Conservation (phyloP, 2,329 filamentous ascomycete species). For the Diatrype stigma region DNA sequence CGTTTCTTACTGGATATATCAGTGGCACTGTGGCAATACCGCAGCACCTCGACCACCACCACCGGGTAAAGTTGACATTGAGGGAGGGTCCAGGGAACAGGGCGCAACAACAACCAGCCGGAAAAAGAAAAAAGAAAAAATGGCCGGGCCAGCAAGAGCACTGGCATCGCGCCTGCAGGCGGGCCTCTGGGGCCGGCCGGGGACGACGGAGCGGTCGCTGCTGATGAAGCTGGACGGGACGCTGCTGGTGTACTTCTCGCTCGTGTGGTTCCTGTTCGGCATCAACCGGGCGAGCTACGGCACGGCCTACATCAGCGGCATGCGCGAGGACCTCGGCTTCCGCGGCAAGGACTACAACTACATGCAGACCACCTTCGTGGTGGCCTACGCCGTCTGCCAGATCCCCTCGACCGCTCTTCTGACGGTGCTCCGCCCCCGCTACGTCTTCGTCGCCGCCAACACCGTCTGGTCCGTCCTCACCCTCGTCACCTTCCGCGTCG, state of each 20-base stretch:
- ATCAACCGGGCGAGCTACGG: constrained; percentile 39
- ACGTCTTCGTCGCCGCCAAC: constrained; percentile 38
- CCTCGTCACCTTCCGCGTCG: constrained; percentile 37
- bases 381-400: constrained; percentile 40
- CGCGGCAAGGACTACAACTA: constrained; percentile 37
- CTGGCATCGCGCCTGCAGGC: background rate
- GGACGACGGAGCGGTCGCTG: constrained; percentile 20
- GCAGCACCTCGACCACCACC: too few relatives aligned
- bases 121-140: background rate
- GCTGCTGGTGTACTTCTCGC: constrained; percentile 38
- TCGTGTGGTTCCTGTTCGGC: constrained; percentile 45
- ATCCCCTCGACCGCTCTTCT: constrained; percentile 38
- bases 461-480: constrained; percentile 40
- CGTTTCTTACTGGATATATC: too few relatives aligned
- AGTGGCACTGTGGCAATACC: too few relatives aligned
- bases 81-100: too few relatives aligned
- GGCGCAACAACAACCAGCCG: too few relatives aligned
- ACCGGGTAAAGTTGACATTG: too few relatives aligned
- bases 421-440: constrained; percentile 25
- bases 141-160: too few relatives aligned
- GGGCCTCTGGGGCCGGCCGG: constrained; percentile 4
- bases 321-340: constrained; percentile 34
- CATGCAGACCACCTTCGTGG: constrained; percentile 31
- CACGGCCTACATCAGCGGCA: constrained; percentile 38
- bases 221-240: constrained; percentile 38